phyloP scores from a whole-genome alignment of 441 rosid genomes.

The Croton setiger region DNA sequence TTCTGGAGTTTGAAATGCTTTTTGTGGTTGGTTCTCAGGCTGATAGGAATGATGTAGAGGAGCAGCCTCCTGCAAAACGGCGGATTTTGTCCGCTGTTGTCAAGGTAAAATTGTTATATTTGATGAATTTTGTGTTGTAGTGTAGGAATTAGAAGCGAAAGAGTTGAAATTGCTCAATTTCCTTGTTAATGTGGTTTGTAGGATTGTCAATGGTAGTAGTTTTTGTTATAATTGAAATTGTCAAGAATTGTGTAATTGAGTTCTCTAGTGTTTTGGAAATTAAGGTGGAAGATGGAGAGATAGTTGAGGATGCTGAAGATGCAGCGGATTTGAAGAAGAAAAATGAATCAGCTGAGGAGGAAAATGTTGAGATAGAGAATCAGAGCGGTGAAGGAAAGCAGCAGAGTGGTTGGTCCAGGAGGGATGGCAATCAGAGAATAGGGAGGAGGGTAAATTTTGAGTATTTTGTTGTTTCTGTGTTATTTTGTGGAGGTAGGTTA shows the following conservation, averaged over 20 bases:
- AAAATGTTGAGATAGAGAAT: constrained; percentile 22
- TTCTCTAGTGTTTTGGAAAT: constrained; percentile 18
- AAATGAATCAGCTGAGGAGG: constrained; percentile 32
- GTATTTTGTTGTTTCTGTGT: background rate
- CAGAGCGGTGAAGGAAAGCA: constrained; percentile 35
- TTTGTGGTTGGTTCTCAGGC: constrained; percentile 41
- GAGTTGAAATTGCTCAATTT: background rate
- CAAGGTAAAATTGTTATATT: constrained; percentile 46
- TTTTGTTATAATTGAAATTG: background rate
- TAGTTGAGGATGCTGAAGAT: constrained; percentile 34
- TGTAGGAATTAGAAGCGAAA: background rate
- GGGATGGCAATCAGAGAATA: constrained; percentile 51
- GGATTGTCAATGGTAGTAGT: background rate
- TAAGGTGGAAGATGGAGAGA: constrained; percentile 71
- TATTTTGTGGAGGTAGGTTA: background rate
- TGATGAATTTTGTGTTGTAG: background rate
- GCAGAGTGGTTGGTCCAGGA: constrained; percentile 52
- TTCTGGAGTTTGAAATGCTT: background rate
- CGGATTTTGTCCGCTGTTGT: constrained; percentile 89
- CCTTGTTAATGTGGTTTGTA: background rate
- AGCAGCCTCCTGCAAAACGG: constrained; percentile 83
- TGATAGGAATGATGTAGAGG: constrained; percentile 61
- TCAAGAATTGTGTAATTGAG: background rate
- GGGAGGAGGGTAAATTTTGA: constrained; percentile 40
- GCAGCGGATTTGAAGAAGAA: constrained; percentile 30